phyloP scores from a whole-genome alignment of 2,329 filamentous ascomycete genomes.

The Colletotrichum cordylinicola region DNA sequence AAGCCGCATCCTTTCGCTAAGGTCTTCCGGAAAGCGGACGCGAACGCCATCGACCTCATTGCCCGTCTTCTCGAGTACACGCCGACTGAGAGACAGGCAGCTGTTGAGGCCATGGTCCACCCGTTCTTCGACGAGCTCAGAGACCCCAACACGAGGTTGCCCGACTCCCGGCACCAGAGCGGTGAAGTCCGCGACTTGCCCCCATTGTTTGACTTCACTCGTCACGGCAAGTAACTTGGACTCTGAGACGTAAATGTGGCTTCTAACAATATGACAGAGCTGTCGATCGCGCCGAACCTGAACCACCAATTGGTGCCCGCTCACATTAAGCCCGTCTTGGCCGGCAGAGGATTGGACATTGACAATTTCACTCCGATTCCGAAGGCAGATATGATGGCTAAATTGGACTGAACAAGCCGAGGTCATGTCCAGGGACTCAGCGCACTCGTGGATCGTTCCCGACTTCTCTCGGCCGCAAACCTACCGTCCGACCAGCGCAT shows the following conservation, averaged over 20 bases:
- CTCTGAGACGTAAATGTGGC: not conserved
- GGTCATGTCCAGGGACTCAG: constrained; percentile 34
- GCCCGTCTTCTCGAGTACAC: constrained; percentile 95
- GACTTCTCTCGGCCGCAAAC: constrained; percentile 14
- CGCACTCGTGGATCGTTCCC: constrained; percentile 21
- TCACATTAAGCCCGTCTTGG: constrained; percentile 78
- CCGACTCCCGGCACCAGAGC: constrained; percentile 90
- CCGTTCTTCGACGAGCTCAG: constrained; percentile 98
- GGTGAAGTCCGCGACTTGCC: constrained; percentile 83
- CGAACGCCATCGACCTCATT: constrained; percentile 93
- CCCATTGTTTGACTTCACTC: constrained; percentile 89
- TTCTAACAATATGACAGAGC: constrained; percentile 62
- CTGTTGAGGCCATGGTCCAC: constrained; percentile 96
- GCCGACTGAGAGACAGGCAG: constrained; percentile 90
- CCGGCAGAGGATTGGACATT: constrained; percentile 83
- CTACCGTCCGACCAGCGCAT: constrained; percentile 27
- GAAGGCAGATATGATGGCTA: constrained; percentile 97
- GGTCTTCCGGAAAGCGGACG: constrained; percentile 96
- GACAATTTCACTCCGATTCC: constrained; percentile 91
- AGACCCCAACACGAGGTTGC: constrained; percentile 87
- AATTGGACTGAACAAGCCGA: constrained; percentile 78
- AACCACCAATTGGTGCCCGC: constrained; percentile 88
- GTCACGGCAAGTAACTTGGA: constrained; percentile 75
- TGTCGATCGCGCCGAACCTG: constrained; percentile 90
- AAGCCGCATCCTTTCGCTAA: constrained; percentile 99